Evolutionary conservation across 352 stramenopile species (phyloP), one percentile per base, ranked within the genome.

Genomic region (Pythium coloratum): DNA sequence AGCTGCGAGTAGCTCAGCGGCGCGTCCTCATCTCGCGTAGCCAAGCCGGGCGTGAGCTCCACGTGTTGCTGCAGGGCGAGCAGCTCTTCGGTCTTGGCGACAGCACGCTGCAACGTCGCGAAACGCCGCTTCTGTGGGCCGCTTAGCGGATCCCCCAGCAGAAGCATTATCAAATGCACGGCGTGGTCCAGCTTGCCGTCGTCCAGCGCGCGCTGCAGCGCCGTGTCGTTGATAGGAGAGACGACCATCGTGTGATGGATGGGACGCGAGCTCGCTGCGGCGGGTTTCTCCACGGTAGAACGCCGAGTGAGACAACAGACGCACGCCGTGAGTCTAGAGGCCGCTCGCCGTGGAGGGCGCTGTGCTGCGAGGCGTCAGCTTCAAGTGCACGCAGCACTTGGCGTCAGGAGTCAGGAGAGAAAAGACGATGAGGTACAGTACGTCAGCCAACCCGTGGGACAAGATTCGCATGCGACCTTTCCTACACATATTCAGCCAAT

Each of bases 1-100:
- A 86, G 55, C 62, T 88, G 79, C 26, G 77, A 49, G 51, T 84
- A 89, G 54, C 76, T 86, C 56, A 87, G 58, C 30, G 58, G 61
- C 20, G 54, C 57, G 24, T 62, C 59, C 20, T 24, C 20, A 24
- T 33, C 14, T 36, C 57, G 40, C 1, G 2, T 6, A 1, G 57
- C 61, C 26, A 75, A 18, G 6, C 67, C 62, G 10, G 67, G 54
- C 0, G 40, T 28, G 13, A 75, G 18, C 26, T 38, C 49, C 20
- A 68, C 53, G 1, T 28, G 20, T 8, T 46, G 55, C 55, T 77
- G 67, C 33, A 60, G 18, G 16, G 32, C 24, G 1, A 73, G 26
- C n/a, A 73, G 12, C 50, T 62, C 33, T 26, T 66, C 55, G 12
- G 71, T 34, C 24, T 64, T 20, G 1, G 55, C 38, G 16, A 71